phyloP scores from a whole-genome alignment of 1,139 yeast genomes.

The Diutina neorugosa region DNA sequence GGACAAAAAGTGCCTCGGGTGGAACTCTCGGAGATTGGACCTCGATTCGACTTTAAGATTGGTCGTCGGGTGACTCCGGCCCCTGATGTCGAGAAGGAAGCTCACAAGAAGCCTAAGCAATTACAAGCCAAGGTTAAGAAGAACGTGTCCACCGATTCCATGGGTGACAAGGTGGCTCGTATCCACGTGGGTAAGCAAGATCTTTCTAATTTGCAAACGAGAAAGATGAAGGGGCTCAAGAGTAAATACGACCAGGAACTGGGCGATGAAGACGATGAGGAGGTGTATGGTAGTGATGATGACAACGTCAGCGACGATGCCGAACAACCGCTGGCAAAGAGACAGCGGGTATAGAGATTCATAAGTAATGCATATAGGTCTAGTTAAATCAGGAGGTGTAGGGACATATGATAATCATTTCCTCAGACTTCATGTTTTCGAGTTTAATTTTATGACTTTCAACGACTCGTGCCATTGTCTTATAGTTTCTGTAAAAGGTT shows the following conservation, averaged over 20 bases:
- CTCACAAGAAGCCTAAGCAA: slow-evolving; percentile 70
- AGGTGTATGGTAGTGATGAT: slow-evolving; percentile 9
- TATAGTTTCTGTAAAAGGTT: too few species aligned
- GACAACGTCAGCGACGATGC: slow-evolving; percentile 17
- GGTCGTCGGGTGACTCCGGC: slow-evolving; percentile 82
- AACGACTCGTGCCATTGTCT: too few species aligned
- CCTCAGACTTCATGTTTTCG: too few species aligned
- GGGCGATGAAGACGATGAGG: slow-evolving; percentile 40
- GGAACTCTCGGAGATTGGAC: slow-evolving; percentile 92
- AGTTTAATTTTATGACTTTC: too few species aligned
- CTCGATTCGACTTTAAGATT: slow-evolving; percentile 82
- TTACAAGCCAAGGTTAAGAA: slow-evolving; percentile 74
- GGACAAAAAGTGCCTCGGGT: slow-evolving; percentile 90
- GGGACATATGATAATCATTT: too few species aligned
- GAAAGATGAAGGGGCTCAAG: slow-evolving; percentile 98
- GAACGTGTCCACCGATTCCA: slow-evolving; percentile 73
- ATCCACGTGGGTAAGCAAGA: slow-evolving; percentile 96
- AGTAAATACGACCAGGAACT: slow-evolving; percentile 63
- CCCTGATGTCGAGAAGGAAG: slow-evolving; percentile 87
- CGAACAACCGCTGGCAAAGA: slow-evolving; percentile 23
- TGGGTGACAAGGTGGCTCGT: slow-evolving; percentile 97
- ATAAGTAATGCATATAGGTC: not conserved
- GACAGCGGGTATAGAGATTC: slow-evolving; percentile 16
- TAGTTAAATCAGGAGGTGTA: too few species aligned
- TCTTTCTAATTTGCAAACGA: slow-evolving; percentile 76